A percentile compares a stretch with the other conserved stretches of the same genome.
Conservation (phyloP, 2,329 filamentous ascomycete genomes). For the Alternaria brassicae region DNA sequence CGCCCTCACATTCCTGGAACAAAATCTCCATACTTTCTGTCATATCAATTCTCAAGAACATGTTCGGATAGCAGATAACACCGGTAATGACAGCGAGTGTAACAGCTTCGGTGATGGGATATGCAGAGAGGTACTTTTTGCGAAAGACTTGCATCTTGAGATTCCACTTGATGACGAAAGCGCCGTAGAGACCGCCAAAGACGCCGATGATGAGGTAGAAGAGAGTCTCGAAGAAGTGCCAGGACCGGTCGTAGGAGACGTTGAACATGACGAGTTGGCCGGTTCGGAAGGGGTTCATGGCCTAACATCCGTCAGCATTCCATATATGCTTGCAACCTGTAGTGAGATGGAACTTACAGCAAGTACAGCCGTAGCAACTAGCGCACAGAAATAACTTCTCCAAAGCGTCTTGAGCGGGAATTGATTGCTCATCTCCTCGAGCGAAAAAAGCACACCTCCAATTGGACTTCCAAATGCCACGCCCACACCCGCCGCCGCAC, state of each 20-base stretch:
- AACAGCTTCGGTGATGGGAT: constrained; percentile 86
- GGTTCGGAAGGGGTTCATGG: constrained; percentile 97
- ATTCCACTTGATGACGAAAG: constrained; percentile 98
- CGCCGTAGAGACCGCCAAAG: constrained; percentile 94
- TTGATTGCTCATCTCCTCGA: constrained; percentile 97
- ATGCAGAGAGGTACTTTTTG: constrained; percentile 86
- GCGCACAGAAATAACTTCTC: constrained; percentile 96
- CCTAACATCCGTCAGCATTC: constrained; percentile 51
- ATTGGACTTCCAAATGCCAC: constrained; percentile 98
- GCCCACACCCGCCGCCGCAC: constrained; percentile 91
- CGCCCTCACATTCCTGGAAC: constrained; percentile 90
- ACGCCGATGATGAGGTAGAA: constrained; percentile 92
- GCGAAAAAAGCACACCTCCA: constrained; percentile 91
- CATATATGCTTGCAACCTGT: too few relatives aligned
- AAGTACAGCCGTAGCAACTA: constrained; percentile 91
- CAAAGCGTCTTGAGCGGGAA: constrained; percentile 98
- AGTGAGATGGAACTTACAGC: too few relatives aligned
- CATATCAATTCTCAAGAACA: constrained; percentile 96
- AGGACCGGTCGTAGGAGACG: constrained; percentile 91
- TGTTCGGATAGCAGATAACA: constrained; percentile 95
- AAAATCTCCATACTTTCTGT: constrained; percentile 99
- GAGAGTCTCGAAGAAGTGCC: constrained; percentile 96
- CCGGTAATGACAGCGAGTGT: constrained; percentile 83
- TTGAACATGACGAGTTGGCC: constrained; percentile 99
- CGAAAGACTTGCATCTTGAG: constrained; percentile 88